phyloP scores from a whole-genome alignment of 768 basidiomycete genomes.

The Phanerochaete carnosa region DNA sequence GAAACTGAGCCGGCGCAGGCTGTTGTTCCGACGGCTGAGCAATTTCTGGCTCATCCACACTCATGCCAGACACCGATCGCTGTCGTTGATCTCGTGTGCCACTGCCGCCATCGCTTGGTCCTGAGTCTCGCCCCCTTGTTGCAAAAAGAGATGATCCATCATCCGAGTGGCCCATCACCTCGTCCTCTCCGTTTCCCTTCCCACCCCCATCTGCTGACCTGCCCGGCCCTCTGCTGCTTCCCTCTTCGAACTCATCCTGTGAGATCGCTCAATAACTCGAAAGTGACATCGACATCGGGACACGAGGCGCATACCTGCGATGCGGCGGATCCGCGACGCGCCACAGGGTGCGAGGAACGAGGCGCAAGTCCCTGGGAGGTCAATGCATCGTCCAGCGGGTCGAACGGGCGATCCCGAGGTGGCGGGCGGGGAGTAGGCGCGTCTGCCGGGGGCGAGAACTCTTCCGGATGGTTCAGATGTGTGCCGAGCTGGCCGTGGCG shows the following conservation, averaged over 20 bases:
- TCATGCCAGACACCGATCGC: neutral
- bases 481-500: neutral
- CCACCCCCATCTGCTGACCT: neutral
- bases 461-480: neutral
- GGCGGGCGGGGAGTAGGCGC: neutral
- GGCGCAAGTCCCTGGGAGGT: neutral
- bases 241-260: neutral
- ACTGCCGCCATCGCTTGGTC: neutral
- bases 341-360: neutral
- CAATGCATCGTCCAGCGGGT: neutral
- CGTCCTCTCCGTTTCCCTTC: neutral
- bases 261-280: neutral
- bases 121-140: neutral
- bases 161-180: neutral
- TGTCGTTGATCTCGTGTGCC: neutral
- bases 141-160: too few relatives aligned
- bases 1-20: neutral
- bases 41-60: neutral
- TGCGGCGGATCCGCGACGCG: neutral
- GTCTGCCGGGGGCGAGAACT: neutral
- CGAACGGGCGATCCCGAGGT: neutral
- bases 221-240: neutral
- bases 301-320: too few relatives aligned
- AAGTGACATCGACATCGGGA: neutral
- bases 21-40: neutral